Evolutionary conservation across 768 basidiomycete species (phyloP), one percentile per base, ranked within the genome.

Genomic region (Phaffia tasmanica): DNA sequence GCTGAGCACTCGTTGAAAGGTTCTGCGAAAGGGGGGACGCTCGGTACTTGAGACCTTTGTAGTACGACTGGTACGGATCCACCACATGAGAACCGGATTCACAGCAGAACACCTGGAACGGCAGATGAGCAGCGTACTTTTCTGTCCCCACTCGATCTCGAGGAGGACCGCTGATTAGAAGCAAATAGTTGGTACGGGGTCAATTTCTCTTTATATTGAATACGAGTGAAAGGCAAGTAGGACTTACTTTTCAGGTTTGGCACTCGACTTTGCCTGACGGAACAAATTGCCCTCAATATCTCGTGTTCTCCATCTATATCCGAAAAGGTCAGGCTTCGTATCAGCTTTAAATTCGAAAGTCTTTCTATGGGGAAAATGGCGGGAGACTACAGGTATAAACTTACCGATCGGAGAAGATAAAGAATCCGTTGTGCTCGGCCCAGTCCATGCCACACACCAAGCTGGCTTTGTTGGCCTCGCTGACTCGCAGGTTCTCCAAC

Each of bases 401-500:
- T 58, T 70, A 89, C 92, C 94, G 81, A 77, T 97, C 94, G 21
- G 93, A 97, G 78, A 95, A 98, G 71, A 97, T 92, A 80, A 97
- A 99, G 77, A 90, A 87, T 0, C 92, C 92, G 70, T 91, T 89
- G 73, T 92, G 88, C 76, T 99, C 93, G 15, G 92, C 94, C 95
- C 95, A 99, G 74, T 99, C 95, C 94, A 98, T 98, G n/a, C 93
- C 94, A 74, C 95, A 98, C 1, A 97, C 91, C 89, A 99, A 90
- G 0, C 92, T 89, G 2, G 95, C 95, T 71, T 92, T 84, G 74
- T 98, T 99, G 42, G 83, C 82, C 71, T 87, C 81, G 74, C 87
- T 89, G 69, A 97, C 86, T 70, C 92, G 85, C 74, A 98, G 84
- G 27, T 88, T 94, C 77, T 99, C 95, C 61, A 99, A 80, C 57